phyloP scores from a whole-genome alignment of 305 asterid genomes.

The Petunia hybrid region DNA sequence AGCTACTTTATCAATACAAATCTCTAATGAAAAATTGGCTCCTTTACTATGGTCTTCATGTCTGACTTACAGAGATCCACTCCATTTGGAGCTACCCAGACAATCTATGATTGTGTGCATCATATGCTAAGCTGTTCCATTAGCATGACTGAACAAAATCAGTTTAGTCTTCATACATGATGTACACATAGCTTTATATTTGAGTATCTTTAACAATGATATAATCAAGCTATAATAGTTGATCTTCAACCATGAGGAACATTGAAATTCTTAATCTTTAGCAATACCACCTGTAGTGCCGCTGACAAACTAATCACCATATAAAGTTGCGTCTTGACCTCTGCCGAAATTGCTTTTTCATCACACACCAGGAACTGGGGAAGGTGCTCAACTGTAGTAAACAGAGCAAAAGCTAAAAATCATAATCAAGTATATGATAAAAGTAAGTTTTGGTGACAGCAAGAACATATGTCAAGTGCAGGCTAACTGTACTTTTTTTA shows the following conservation, averaged over 20 bases:
- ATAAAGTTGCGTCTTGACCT: slow-evolving; percentile 62
- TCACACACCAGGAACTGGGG: slow-evolving; percentile 76
- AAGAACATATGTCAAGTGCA: slow-evolving; percentile 2
- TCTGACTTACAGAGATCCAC: neutral
- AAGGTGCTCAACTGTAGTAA: slow-evolving; percentile 77
- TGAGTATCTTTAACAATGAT: neutral
- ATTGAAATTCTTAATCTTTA: neutral
- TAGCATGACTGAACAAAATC: neutral
- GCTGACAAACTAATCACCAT: slow-evolving; percentile 54
- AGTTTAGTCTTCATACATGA: neutral
- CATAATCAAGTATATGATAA: slow-evolving; percentile 23
- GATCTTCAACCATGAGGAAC: slow-evolving; percentile 10
- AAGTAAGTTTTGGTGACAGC: neutral
- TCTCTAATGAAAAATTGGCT: neutral
- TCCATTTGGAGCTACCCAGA: slow-evolving; percentile 15
- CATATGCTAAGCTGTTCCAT: neutral
- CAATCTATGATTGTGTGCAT: neutral
- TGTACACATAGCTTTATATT: neutral
- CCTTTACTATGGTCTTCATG: neutral
- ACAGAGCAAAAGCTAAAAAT: slow-evolving; percentile 21
- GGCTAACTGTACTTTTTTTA: neutral
- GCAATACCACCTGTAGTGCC: slow-evolving; percentile 3
- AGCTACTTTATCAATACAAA: neutral
- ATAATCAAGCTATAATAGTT: neutral
- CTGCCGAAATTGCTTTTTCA: slow-evolving; percentile 69